Evolutionary conservation across 257 asterid species (phyloP).

Genomic region (Ligustrum vulgare): DNA sequence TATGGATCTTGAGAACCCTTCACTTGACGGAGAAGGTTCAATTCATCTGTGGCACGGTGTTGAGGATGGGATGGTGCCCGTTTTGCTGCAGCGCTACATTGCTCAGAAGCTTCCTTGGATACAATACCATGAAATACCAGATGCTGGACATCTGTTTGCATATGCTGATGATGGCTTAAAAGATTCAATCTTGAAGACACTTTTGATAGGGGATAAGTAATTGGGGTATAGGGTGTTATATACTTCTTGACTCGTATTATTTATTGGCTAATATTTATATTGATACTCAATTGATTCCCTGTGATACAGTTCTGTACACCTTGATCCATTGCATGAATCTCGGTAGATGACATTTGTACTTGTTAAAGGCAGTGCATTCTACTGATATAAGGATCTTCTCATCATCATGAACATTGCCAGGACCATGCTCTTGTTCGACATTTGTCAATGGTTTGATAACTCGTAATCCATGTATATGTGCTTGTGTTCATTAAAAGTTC

Average conservation of each 20-base stretch:
- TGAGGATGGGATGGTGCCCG: constrained; percentile 71
- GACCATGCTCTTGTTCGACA: too few species aligned
- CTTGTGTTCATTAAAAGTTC: too few species aligned
- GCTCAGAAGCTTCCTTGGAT: constrained; percentile 64
- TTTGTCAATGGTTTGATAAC: too few species aligned
- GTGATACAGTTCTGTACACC: too few species aligned
- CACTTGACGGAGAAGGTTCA: constrained; percentile 40
- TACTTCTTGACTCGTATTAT: not conserved
- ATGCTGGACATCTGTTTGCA: constrained; percentile 44
- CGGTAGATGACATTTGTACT: too few species aligned
- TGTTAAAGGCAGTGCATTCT: too few species aligned
- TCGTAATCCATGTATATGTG: too few species aligned
- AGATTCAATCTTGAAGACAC: constrained; percentile 45
- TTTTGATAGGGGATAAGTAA: constrained; percentile 31
- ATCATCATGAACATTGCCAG: too few species aligned
- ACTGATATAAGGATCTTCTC: too few species aligned
- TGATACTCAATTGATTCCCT: not conserved
- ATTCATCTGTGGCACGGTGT: constrained; percentile 75
- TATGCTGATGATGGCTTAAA: constrained; percentile 21
- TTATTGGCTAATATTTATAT: not conserved
- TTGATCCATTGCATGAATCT: too few species aligned
- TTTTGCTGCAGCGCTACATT: constrained; percentile 54
- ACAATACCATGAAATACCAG: constrained; percentile 38
- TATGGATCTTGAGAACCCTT: constrained; percentile 59
- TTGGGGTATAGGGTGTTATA: not conserved